phyloP scores from a whole-genome alignment of 768 basidiomycete species.

The Botryobasidium botryosum region DNA sequence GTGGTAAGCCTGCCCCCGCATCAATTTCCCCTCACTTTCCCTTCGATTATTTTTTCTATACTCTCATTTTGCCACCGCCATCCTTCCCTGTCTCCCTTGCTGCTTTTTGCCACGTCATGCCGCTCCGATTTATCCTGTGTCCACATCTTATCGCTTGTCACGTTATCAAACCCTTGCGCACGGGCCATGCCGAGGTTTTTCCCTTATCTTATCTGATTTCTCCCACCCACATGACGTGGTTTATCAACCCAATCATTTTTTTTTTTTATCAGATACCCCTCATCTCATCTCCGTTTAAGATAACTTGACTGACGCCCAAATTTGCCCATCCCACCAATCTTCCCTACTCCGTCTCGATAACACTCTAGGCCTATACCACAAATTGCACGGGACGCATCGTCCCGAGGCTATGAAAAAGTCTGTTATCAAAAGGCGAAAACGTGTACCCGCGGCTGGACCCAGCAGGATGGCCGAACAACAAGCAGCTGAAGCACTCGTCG shows the following conservation, averaged over 20 bases:
- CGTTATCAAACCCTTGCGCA: no score
- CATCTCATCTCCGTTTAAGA: background rate
- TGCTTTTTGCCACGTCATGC: background rate
- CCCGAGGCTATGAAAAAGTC: slow-evolving; percentile 99
- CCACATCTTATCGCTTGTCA: no score
- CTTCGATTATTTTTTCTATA: background rate
- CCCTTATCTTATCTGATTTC: no score
- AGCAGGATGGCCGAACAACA: slow-evolving; percentile 40
- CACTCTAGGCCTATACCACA: slow-evolving; percentile 80
- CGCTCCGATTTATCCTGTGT: no score
- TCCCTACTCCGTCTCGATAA: background rate
- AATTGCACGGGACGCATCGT: slow-evolving; percentile 90
- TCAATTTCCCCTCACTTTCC: background rate
- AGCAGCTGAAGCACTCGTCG: slow-evolving; percentile 75
- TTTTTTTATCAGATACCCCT: background rate
- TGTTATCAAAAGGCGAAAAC: slow-evolving; percentile 94
- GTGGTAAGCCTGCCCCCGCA: slow-evolving; percentile 19
- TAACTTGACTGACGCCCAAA: background rate
- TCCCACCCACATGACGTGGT: no score
- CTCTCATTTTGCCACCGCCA: background rate
- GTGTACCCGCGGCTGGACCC: slow-evolving; percentile 43
- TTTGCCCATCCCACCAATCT: background rate
- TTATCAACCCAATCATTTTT: background rate
- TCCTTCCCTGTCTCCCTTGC: background rate
- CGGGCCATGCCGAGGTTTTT: no score